Evolutionary conservation across 164 flowering plant genomes (phyloP).

Genomic region (Vitis cinerea): DNA sequence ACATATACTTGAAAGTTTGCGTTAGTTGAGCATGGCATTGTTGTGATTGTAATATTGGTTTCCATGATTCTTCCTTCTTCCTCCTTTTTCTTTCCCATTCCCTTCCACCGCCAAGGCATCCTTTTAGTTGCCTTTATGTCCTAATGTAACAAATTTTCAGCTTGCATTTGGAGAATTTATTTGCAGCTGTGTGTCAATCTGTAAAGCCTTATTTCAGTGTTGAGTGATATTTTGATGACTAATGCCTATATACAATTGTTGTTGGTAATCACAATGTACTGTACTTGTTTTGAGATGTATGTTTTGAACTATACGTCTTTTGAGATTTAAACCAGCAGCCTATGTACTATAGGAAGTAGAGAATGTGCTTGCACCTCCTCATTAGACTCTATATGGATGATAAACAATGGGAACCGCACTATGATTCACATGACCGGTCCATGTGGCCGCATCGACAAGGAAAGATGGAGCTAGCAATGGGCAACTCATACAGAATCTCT

Average conservation of each 20-base stretch:
- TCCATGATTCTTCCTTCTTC: slow-evolving; percentile 2
- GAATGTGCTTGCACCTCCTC: too few relatives aligned
- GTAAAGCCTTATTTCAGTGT: not conserved
- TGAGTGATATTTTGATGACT: not conserved
- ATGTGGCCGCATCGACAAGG: too few relatives aligned
- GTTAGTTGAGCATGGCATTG: slow-evolving; percentile 12
- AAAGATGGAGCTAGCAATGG: too few relatives aligned
- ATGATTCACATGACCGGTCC: too few relatives aligned
- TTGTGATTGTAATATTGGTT: slow-evolving; percentile 16
- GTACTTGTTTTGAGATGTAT: too few relatives aligned
- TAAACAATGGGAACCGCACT: too few relatives aligned
- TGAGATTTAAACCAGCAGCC: too few relatives aligned
- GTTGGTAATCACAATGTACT: too few relatives aligned
- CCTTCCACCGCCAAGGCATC: slow-evolving; percentile 34
- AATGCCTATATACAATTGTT: not conserved
- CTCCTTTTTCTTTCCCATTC: not conserved
- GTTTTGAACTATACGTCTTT: too few relatives aligned
- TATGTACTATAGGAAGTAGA: too few relatives aligned
- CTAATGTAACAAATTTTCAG: slow-evolving; percentile 26
- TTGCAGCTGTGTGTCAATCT: not conserved
- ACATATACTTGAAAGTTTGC: slow-evolving; percentile 32
- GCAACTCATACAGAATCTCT: too few relatives aligned
- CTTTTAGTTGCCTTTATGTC: slow-evolving; percentile 45
- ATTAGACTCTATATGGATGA: too few relatives aligned
- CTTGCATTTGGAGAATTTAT: not conserved